Conservation (phyloP, 441 rosid species). For the Erodium texanum region DNA sequence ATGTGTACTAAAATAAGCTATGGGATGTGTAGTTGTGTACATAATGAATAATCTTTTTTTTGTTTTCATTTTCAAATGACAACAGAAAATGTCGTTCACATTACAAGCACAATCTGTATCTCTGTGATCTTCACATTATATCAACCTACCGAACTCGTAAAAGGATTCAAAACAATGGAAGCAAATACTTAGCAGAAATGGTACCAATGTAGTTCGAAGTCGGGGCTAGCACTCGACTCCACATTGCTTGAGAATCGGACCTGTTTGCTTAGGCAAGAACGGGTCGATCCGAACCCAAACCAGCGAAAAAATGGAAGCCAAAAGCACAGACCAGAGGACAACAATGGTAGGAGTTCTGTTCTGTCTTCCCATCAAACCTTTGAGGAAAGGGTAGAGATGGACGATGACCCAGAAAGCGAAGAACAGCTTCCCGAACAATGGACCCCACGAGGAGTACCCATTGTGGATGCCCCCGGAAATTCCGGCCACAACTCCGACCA, state of each 20-base stretch:
- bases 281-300: constrained; percentile 96
- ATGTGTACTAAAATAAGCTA: neutral
- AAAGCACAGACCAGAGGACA: constrained; percentile 80
- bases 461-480: constrained; percentile 84
- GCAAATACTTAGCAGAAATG: constrained; percentile 7
- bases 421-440: constrained; percentile 85
- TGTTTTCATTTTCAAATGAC: too few relatives aligned
- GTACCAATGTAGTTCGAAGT: constrained; percentile 47
- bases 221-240: constrained; percentile 79
- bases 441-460: constrained; percentile 95
- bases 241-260: constrained; percentile 81
- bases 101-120: neutral
- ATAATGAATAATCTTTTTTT: too few relatives aligned
- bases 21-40: neutral
- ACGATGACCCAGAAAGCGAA: constrained; percentile 97
- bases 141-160: neutral
- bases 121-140: neutral
- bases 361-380: constrained; percentile 94
- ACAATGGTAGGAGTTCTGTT: constrained; percentile 94
- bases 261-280: constrained; percentile 73
- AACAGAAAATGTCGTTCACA: too few relatives aligned
- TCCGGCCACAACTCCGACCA: constrained; percentile 99
- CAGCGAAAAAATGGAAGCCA: constrained; percentile 83
- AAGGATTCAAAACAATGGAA: constrained; percentile 6
- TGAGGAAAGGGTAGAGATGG: constrained; percentile 93